phyloP scores from a whole-genome alignment of 2,329 filamentous ascomycete species.

The Neonectria faginata region DNA sequence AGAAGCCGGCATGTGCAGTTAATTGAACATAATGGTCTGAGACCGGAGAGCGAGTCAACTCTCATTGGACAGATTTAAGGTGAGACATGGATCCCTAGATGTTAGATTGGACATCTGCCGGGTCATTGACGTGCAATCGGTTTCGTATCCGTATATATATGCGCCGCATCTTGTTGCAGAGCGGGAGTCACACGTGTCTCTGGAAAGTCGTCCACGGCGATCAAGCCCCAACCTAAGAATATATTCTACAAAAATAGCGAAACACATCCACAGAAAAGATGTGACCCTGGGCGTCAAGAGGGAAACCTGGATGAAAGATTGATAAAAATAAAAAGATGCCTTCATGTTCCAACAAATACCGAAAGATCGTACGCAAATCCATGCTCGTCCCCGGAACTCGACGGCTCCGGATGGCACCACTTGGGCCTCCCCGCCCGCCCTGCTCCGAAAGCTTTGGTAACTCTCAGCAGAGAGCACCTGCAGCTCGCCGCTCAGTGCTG shows the following conservation, averaged over 20 bases:
- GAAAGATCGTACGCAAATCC: conserved; percentile 44
- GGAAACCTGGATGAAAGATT: neutral
- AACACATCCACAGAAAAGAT: neutral
- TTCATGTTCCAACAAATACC: conserved; percentile 43
- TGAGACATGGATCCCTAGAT: conserved; percentile 2
- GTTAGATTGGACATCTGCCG: neutral
- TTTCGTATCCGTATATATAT: conserved; percentile 24
- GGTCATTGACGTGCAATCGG: conserved; percentile 2
- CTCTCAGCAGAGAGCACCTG: neutral
- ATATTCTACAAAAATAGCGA: conserved; percentile 7
- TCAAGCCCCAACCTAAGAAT: neutral
- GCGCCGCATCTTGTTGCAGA: conserved; percentile 2
- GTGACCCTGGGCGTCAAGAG: too few species aligned
- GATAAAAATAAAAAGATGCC: conserved; percentile 12
- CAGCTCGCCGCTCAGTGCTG: conserved; percentile 6
- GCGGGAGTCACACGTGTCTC: neutral
- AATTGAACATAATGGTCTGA: conserved; percentile 7
- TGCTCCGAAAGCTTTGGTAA: conserved; percentile 31
- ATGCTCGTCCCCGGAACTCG: conserved; percentile 38
- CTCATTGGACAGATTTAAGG: neutral
- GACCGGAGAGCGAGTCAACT: neutral
- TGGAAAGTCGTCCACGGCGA: neutral
- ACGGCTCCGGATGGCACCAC: conserved; percentile 43
- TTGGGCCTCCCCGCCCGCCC: conserved; percentile 25
- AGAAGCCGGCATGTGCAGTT: neutral